These are phyloP conservation scores for Platanthera guangdongensis DNA, from an alignment of 106 monocot genomes.

Conservation along the genomic window DNA sequence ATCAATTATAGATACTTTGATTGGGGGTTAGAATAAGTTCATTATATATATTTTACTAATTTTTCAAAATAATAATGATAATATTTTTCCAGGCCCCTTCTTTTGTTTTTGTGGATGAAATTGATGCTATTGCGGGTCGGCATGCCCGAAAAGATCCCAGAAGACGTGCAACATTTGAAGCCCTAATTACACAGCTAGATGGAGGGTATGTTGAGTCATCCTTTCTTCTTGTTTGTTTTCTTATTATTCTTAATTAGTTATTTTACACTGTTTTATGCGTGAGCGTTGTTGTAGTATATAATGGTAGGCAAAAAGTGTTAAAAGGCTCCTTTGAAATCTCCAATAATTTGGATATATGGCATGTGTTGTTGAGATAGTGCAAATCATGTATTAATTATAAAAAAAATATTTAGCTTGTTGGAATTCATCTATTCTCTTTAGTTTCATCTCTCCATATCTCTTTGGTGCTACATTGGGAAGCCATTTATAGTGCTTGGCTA, in stretches of 20 bases:
- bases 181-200: conserved; percentile 78
- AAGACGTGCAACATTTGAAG: conserved; percentile 75
- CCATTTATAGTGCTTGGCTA: too few species aligned
- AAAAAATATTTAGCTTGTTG: too few species aligned
- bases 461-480: too few species aligned
- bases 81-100: conserved; percentile 53
- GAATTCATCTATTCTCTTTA: too few species aligned
- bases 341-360: not conserved
- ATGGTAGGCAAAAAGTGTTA: not conserved
- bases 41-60: too few species aligned
- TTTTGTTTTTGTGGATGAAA: conserved; percentile 88
- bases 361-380: not conserved
- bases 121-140: conserved; percentile 90
- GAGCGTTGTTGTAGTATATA: not conserved
- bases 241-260: not conserved
- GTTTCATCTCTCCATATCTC: too few species aligned
- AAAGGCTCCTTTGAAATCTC: not conserved
- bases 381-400: too few species aligned
- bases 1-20: not conserved
- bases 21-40: too few species aligned
- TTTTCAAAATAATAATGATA: not conserved
- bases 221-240: not conserved
- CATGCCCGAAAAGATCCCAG: conserved; percentile 81
- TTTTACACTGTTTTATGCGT: not conserved
- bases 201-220: conserved; percentile 48